Percentiles rank a stretch among this genome's conserved stretches.
These are phyloP conservation scores for Homolaphlyctis polyrhiza DNA, from an alignment of 371 early-diverging fungal species.

Conservation along the genomic window DNA sequence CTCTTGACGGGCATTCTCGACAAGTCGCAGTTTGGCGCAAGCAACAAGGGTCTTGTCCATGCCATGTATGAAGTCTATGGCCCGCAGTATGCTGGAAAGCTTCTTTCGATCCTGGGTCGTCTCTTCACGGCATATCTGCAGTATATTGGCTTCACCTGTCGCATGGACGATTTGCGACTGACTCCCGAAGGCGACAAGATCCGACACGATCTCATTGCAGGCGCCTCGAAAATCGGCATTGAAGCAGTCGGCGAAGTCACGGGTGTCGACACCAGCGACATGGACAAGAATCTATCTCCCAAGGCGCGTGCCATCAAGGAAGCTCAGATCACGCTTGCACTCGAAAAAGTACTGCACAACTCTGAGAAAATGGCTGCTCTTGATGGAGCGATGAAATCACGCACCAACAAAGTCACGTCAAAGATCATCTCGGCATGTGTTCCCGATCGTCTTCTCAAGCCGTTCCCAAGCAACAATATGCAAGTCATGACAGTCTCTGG, in stretches of 20 bases:
- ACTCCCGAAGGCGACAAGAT: constrained; percentile 75
- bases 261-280: constrained; percentile 72
- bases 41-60: constrained; percentile 93
- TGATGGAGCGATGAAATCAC: constrained; percentile 85
- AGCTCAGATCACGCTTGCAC: constrained; percentile 40
- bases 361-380: constrained; percentile 84
- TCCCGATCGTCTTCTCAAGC: constrained; percentile 75
- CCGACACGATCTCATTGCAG: constrained; percentile 64
- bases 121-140: constrained; percentile 94
- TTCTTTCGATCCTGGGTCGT: constrained; percentile 91
- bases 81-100: constrained; percentile 82
- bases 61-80: constrained; percentile 96
- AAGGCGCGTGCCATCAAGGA: constrained; percentile 8
- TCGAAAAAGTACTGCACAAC: constrained; percentile 81
- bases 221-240: constrained; percentile 31
- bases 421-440: constrained; percentile 76
- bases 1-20: constrained; percentile 94
- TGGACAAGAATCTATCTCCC: constrained; percentile 19
- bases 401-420: constrained; percentile 79
- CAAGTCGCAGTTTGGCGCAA: constrained; percentile 97
- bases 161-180: constrained; percentile 98
- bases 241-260: constrained; percentile 66
- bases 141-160: constrained; percentile 87
- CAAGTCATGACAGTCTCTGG: constrained; percentile 98
- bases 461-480: constrained; percentile 97